phyloP scores from a whole-genome alignment of 192 early-diverging fungal species.

The Rhizophagus prolifer region DNA sequence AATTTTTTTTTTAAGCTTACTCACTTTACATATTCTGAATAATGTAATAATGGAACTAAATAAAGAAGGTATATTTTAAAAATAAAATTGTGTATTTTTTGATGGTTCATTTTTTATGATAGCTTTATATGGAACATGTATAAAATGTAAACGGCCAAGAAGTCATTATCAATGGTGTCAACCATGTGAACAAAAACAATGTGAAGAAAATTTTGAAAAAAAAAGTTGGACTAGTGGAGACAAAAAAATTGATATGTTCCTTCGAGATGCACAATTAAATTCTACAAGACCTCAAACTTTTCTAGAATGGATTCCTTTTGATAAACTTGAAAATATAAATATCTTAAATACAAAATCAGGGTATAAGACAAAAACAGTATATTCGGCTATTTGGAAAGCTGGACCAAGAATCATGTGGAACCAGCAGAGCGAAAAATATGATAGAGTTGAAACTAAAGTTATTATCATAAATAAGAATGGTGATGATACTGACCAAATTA shows the following conservation, averaged over 20 bases:
- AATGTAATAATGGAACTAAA: too few species aligned
- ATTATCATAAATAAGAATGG: neutral
- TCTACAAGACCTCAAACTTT: neutral
- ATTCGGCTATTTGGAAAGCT: neutral
- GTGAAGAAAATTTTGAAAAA: neutral
- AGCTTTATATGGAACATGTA: neutral
- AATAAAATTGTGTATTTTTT: too few species aligned
- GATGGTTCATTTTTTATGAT: too few species aligned
- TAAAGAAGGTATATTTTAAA: too few species aligned
- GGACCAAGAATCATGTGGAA: neutral
- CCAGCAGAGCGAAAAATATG: neutral
- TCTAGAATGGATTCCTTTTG: constrained; percentile 4
- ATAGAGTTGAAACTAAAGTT: neutral
- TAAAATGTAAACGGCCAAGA: neutral
- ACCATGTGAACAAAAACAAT: neutral
- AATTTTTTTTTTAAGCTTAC: too few species aligned
- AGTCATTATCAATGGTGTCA: neutral
- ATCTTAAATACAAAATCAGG: neutral
- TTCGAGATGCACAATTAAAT: neutral
- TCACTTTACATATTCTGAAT: too few species aligned
- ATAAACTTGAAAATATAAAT: neutral
- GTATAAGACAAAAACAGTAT: neutral
- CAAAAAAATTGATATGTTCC: neutral
- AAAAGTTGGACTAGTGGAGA: neutral
- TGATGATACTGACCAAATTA: neutral